A percentile compares a stretch with the other conserved stretches of the same genome.
Conservation (phyloP, 2,329 filamentous ascomycete species). For the Fulvia fulva region DNA sequence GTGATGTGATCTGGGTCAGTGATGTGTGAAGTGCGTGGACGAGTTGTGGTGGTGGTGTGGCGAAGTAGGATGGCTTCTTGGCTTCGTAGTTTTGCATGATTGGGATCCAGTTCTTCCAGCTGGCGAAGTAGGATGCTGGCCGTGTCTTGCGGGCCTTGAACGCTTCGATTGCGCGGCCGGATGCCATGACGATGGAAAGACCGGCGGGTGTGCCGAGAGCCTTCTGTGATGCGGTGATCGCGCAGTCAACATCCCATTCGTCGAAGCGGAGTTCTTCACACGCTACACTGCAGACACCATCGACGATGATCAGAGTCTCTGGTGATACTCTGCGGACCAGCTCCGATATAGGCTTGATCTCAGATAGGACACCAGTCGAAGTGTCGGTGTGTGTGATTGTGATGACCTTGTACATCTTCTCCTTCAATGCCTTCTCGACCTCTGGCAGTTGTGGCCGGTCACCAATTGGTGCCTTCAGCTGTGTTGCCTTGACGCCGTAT, state of each 20-base stretch:
- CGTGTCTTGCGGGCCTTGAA: conserved; percentile 78
- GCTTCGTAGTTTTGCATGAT: conserved; percentile 99
- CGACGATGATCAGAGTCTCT: conserved; percentile 85
- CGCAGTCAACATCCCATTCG: conserved; percentile 86
- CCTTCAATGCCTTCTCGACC: conserved; percentile 80
- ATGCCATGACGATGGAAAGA: conserved; percentile 90
- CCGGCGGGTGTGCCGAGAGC: conserved; percentile 94
- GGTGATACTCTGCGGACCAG: conserved; percentile 83
- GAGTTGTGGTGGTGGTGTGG: conserved; percentile 90
- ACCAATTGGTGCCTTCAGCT: conserved; percentile 85
- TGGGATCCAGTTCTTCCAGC: conserved; percentile 94
- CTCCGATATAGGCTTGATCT: conserved; percentile 78
- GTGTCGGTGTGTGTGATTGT: conserved; percentile 98
- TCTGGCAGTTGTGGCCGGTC: conserved; percentile 80
- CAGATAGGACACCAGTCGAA: conserved; percentile 90
- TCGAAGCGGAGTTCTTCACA: conserved; percentile 96
- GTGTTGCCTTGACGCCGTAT: conserved; percentile 85
- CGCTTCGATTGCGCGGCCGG: conserved; percentile 75
- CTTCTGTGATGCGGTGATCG: conserved; percentile 93
- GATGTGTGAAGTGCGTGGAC: conserved; percentile 89
- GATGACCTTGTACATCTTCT: conserved; percentile 89
- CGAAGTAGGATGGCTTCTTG: conserved; percentile 96
- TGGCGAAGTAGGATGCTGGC: conserved; percentile 87
- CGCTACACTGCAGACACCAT: conserved; percentile 95
- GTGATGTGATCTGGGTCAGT: conserved; percentile 77